These are phyloP conservation scores for Acanthochlamys bracteata DNA, from an alignment of 106 monocot genomes.

Conservation along the genomic window DNA sequence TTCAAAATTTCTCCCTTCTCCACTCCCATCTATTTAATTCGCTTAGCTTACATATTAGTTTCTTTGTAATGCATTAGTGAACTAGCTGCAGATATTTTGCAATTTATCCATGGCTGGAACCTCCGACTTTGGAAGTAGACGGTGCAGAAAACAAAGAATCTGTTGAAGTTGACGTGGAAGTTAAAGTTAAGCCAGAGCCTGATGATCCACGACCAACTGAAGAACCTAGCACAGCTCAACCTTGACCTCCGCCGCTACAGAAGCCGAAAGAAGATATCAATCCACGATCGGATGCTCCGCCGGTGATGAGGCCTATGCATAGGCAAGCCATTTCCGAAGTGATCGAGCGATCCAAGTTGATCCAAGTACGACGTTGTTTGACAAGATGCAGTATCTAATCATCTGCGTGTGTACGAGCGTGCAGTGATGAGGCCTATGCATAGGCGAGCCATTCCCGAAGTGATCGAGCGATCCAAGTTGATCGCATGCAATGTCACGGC, in stretches of 20 bases:
- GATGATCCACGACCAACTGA: constrained; percentile 9
- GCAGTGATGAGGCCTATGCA: no score
- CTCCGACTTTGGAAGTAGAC: background rate
- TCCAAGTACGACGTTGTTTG: constrained; percentile 68
- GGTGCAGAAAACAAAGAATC: background rate
- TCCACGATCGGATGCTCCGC: background rate
- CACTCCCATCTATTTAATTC: background rate
- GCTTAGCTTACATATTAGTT: constrained; percentile 16
- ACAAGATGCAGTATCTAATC: constrained; percentile 90
- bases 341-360: constrained; percentile 38
- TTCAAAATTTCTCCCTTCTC: no score
- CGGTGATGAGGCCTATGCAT: background rate
- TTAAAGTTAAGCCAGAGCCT: background rate
- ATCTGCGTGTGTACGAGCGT: constrained; percentile 68
- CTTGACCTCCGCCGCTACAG: constrained; percentile 3
- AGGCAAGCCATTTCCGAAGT: constrained; percentile 11
- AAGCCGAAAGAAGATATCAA: background rate
- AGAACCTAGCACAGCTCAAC: background rate
- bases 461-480: constrained; percentile 56
- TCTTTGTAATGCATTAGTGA: constrained; percentile 1
- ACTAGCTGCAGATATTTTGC: background rate
- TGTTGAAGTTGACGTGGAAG: background rate
- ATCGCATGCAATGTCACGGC: constrained; percentile 35
- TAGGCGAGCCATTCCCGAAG: constrained; percentile 39
- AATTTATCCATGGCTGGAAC: background rate